Evolutionary conservation across 768 basidiomycete species (phyloP).

Genomic region (Rhodosporidiobolus odoratus): DNA sequence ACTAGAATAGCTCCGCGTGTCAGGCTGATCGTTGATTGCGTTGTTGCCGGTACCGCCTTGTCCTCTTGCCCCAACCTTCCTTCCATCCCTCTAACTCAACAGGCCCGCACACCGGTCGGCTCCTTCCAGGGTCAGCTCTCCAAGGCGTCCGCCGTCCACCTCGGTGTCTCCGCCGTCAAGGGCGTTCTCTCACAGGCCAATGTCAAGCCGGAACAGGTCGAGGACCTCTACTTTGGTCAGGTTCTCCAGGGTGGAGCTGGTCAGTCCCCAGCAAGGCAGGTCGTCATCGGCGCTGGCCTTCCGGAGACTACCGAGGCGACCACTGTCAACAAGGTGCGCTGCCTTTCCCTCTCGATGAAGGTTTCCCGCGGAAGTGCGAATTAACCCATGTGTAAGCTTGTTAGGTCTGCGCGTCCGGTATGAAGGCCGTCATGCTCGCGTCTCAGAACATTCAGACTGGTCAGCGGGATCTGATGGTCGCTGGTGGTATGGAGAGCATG

Average conservation of each 20-base stretch:
- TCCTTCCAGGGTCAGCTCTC: conserved; percentile 87
- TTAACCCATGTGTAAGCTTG: neutral
- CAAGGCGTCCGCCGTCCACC: conserved; percentile 79
- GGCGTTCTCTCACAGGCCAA: conserved; percentile 76
- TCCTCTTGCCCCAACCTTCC: neutral
- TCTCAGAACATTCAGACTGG: conserved; percentile 84
- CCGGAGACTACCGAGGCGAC: conserved; percentile 84
- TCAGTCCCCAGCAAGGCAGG: conserved; percentile 96
- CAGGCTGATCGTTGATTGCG: neutral
- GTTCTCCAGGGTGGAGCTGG: conserved; percentile 97
- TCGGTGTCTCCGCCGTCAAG: conserved; percentile 82
- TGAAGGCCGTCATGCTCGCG: conserved; percentile 92
- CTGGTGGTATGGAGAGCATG: conserved; percentile 99
- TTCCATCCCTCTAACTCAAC: neutral
- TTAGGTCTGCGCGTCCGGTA: conserved; percentile 85
- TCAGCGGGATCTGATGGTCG: conserved; percentile 76
- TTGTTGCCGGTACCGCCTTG: no score
- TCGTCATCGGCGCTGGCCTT: conserved; percentile 83
- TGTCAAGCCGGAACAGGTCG: conserved; percentile 73
- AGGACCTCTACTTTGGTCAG: conserved; percentile 96
- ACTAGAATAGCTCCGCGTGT: neutral
- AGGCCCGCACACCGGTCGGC: conserved; percentile 77
- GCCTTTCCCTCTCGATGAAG: neutral
- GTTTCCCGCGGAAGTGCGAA: neutral
- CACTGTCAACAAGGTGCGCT: conserved; percentile 79